A percentile compares a stretch with the other conserved stretches of the same genome.
phyloP scores from a whole-genome alignment of 345 rosid genomes.

The Pugionium cornutum region DNA sequence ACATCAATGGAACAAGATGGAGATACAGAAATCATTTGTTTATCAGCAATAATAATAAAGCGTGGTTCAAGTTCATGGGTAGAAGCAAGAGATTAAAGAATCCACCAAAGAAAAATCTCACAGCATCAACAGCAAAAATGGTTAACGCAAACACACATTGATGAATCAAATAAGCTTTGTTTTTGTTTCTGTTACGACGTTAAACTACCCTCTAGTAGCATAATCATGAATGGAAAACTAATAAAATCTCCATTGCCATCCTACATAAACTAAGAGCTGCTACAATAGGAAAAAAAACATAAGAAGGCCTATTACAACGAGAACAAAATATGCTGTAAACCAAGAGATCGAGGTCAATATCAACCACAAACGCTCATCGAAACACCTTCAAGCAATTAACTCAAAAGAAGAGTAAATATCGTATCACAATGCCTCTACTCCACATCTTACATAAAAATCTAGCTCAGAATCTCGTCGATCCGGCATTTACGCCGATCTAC shows the following conservation, averaged over 20 bases:
- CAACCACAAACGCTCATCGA: slow-evolving; percentile 2
- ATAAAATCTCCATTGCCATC: not conserved
- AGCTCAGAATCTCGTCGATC: slow-evolving; percentile 28
- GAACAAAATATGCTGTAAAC: not conserved
- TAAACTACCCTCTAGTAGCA: not conserved
- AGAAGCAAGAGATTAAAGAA: not conserved
- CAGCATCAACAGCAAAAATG: not conserved
- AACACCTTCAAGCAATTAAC: slow-evolving; percentile 4
- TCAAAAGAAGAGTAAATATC: slow-evolving; percentile 12
- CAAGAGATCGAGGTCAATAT: slow-evolving; percentile 17
- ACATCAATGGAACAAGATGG: not conserved
- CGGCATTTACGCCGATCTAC: slow-evolving; percentile 16
- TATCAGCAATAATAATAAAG: not conserved
- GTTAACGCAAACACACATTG: slow-evolving; percentile 14
- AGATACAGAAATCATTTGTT: not conserved
- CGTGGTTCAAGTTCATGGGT: not conserved
- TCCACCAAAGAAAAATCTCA: not conserved
- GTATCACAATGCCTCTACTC: slow-evolving; percentile 6
- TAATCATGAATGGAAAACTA: not conserved
- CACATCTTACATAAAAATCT: not conserved
- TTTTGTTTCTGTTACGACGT: not conserved
- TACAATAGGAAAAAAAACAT: not conserved
- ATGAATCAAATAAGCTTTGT: not conserved
- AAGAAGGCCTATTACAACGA: not conserved
- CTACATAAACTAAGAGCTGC: not conserved